These are phyloP conservation scores for Rhododendron molle DNA, from an alignment of 148 eudicot species.

Conservation along the genomic window DNA sequence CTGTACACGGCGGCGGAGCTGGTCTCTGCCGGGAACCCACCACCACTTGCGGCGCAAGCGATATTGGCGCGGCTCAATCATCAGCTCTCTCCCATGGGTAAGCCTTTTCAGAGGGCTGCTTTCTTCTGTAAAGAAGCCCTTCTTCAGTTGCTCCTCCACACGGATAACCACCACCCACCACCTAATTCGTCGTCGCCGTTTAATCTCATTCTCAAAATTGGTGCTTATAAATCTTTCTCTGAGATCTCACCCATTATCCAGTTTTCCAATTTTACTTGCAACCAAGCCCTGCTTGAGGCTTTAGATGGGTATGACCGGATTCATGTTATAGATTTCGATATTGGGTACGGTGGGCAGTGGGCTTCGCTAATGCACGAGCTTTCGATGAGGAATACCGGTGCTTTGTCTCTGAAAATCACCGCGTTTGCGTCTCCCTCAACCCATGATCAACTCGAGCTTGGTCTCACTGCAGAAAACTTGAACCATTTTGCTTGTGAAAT, in stretches of 20 bases:
- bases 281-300: slow-evolving; percentile 77
- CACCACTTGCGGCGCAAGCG: slow-evolving; percentile 80
- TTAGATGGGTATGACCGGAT: slow-evolving; percentile 60
- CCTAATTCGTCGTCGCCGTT: slow-evolving; percentile 40
- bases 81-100: slow-evolving; percentile 72
- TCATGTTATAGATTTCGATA: slow-evolving; percentile 81
- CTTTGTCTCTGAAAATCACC: slow-evolving; percentile 62
- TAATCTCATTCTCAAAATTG: slow-evolving; percentile 73
- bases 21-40: slow-evolving; percentile 63
- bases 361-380: slow-evolving; percentile 94
- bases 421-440: slow-evolving; percentile 59
- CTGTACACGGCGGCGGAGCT: slow-evolving; percentile 75
- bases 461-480: slow-evolving; percentile 67
- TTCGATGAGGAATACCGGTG: slow-evolving; percentile 50
- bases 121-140: slow-evolving; percentile 73
- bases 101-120: slow-evolving; percentile 79
- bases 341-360: slow-evolving; percentile 94
- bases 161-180: slow-evolving; percentile 15
- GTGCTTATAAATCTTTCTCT: slow-evolving; percentile 78
- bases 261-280: slow-evolving; percentile 78
- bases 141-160: slow-evolving; percentile 39
- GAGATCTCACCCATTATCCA: slow-evolving; percentile 85
- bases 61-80: slow-evolving; percentile 99
- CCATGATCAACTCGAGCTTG: slow-evolving; percentile 60
- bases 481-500: slow-evolving; percentile 70